These are phyloP conservation scores for Passiflora organensis DNA, from an alignment of 345 rosid genomes.

Conservation along the genomic window DNA sequence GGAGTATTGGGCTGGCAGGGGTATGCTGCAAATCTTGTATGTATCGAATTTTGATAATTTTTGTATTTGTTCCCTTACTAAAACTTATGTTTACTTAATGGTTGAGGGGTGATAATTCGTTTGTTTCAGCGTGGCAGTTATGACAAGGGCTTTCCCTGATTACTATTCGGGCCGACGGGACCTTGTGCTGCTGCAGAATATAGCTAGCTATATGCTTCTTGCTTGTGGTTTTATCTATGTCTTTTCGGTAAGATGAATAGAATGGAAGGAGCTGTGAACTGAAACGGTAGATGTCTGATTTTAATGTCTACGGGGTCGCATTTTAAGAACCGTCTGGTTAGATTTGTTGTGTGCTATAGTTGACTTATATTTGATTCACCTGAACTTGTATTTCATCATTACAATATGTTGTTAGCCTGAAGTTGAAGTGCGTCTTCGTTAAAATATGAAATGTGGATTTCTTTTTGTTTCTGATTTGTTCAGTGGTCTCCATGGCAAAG, in stretches of 20 bases:
- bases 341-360: too few species aligned
- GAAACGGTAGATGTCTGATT: too few species aligned
- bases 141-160: conserved; percentile 93
- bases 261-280: neutral
- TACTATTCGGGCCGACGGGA: conserved; percentile 38
- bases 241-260: conserved; percentile 44
- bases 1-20: conserved; percentile 93
- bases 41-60: conserved; percentile 10
- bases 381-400: neutral
- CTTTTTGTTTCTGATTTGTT: neutral
- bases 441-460: neutral
- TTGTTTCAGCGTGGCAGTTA: conserved; percentile 73
- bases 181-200: conserved; percentile 65
- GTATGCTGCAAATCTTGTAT: conserved; percentile 99
- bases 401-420: neutral
- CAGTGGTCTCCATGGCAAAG: too few species aligned
- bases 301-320: too few species aligned
- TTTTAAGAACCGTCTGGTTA: too few species aligned
- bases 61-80: neutral
- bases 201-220: conserved; percentile 88
- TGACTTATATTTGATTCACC: neutral
- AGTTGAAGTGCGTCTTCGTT: conserved; percentile 1
- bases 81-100: neutral
- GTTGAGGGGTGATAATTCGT: neutral
- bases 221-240: conserved; percentile 76